Base-by-base conservation (phyloP, 202 grass and related monocot genomes). In the Eragrostis tef region DNA sequence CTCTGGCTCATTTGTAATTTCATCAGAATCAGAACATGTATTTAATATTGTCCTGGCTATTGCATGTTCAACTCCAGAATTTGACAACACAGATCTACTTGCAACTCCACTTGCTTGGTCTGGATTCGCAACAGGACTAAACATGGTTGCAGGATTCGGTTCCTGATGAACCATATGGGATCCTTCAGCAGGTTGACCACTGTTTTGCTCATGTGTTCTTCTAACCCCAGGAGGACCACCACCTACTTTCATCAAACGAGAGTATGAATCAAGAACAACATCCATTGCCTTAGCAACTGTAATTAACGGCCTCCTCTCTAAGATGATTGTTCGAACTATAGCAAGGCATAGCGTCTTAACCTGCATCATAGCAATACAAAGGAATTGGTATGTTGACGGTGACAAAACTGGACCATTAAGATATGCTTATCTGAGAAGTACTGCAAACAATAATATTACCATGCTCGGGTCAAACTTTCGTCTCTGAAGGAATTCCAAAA, bases 401-500 rank as follows among this genome's bases (percentile, higher is more conserved):
- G 19, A 52, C 64, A 89, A 86, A 79, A 83, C 7, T 79, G 34
- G 85, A 84, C 41, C 25, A 73, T 47, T 47, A 2, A 22, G 36
- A 54, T 64, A 29, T 51, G 56, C 6, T 72, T 85, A 12, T 58
- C 4, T 13, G 48, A 1, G 3, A 66, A 64, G 48, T 62, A 73
- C 16, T 80, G 15, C 70, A 57, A 49, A 82, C 85, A 82, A 87
- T 62, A 43, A 41, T 70, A 61, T 93, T 98, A 98, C 95, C 88
- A 71, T 88, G 66, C 62, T 89, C 7, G 87, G 73, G 68, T 95
- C 86, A 79, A 70, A 95, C 64, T 86, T 93, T 68, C 96, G 81
- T 81, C 87, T 92, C 70, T 93, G 96, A 85, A 98, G 91, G 70
- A 98, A 95, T 83, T 98, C 92, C 73, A 98, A 79, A 86, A 88